Evolutionary conservation across 208 protist genomes (phyloP).

Genomic region (Tritrichomonas foetus): DNA sequence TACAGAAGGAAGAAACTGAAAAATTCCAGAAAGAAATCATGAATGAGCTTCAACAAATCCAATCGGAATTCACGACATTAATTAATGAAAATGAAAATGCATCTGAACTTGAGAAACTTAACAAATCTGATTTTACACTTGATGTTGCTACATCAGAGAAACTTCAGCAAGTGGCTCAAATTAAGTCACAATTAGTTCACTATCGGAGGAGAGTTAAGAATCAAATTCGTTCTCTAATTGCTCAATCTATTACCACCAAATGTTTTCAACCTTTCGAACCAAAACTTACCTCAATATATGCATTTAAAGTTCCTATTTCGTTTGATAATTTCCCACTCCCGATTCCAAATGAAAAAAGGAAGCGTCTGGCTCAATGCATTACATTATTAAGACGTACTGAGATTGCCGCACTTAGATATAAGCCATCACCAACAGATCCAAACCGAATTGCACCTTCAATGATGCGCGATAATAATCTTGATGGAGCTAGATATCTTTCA

Average conservation of each 20-base stretch:
- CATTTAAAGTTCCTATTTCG: neutral
- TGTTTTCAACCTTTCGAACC: neutral
- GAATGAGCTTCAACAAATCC: neutral
- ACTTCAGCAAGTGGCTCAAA: neutral
- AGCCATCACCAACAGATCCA: neutral
- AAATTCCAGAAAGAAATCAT: conserved; percentile 3
- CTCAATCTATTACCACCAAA: neutral
- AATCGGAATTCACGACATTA: neutral
- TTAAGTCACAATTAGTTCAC: neutral
- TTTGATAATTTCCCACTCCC: conserved; percentile 33
- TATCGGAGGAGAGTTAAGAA: conserved; percentile 26
- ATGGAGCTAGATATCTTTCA: neutral
- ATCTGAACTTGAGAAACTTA: conserved; percentile 27
- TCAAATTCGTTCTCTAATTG: neutral
- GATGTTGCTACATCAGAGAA: neutral
- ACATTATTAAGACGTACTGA: conserved; percentile 2
- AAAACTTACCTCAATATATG: neutral
- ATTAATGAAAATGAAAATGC: conserved; percentile 20
- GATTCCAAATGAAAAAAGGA: neutral
- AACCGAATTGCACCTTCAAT: neutral
- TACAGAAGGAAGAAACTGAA: neutral
- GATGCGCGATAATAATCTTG: neutral
- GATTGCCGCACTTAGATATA: neutral
- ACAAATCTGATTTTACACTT: neutral
- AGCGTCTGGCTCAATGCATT: neutral